These are phyloP conservation scores for Gelatoporia subvermispora DNA, from an alignment of 768 basidiomycete species.

Conservation along the genomic window DNA sequence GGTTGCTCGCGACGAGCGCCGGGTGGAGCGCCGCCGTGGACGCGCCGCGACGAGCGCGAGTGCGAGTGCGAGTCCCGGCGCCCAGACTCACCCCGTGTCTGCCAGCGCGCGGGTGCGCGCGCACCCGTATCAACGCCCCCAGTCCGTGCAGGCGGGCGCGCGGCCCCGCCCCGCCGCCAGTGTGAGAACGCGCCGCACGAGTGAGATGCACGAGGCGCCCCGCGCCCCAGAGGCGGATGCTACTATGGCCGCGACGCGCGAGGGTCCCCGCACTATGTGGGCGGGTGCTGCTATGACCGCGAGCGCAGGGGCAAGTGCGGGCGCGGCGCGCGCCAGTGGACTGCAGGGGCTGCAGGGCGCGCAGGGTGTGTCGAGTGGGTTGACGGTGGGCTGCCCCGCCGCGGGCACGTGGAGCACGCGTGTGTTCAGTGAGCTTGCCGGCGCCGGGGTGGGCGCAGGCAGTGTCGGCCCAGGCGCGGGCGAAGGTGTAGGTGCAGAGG, in stretches of 20 bases:
- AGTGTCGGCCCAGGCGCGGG: too few relatives aligned
- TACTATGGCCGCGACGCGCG: background rate
- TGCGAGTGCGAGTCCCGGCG: conserved; percentile 12
- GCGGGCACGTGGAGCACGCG: conserved; percentile 11
- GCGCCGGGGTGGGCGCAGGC: background rate
- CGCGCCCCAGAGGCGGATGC: background rate
- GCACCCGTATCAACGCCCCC: conserved; percentile 17
- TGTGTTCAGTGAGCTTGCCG: conserved; percentile 4
- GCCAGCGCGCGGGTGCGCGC: conserved; percentile 9
- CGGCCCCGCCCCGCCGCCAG: conserved; percentile 1
- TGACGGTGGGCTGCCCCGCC: conserved; percentile 15
- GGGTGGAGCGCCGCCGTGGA: conserved; percentile 6
- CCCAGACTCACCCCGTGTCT: conserved; percentile 3
- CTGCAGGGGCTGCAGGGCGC: background rate
- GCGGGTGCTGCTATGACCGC: too few relatives aligned
- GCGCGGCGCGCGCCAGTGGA: too few relatives aligned
- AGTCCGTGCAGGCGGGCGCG: conserved; percentile 7
- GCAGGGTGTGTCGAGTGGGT: background rate
- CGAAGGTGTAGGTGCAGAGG: too few relatives aligned
- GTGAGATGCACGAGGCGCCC: conserved; percentile 10
- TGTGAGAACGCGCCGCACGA: conserved; percentile 15
- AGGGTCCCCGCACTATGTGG: background rate
- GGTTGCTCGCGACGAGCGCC: conserved; percentile 6
- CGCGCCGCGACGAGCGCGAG: conserved; percentile 9
- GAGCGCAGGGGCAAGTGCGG: background rate